These are phyloP conservation scores for Cladosporium sp. DNA, from an alignment of 2,329 filamentous ascomycete genomes.

Conservation along the genomic window DNA sequence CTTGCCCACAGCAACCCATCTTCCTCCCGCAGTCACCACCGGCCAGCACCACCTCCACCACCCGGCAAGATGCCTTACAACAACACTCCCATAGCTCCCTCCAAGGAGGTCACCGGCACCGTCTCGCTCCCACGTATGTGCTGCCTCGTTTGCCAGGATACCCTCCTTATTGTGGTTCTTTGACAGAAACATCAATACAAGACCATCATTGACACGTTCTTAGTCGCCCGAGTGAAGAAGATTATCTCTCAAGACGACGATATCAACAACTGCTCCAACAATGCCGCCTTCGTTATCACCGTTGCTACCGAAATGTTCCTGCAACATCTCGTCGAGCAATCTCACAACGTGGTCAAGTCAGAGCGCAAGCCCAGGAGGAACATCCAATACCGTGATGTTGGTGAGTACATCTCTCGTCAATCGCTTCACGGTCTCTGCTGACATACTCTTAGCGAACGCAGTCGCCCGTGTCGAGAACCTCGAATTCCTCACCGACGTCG, in stretches of 20 bases:
- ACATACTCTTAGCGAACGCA: slow-evolving; percentile 60
- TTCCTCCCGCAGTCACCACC: neutral
- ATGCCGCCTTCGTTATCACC: slow-evolving; percentile 89
- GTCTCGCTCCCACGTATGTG: slow-evolving; percentile 76
- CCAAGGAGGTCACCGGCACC: slow-evolving; percentile 78
- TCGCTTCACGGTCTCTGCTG: neutral
- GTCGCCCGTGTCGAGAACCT: slow-evolving; percentile 87
- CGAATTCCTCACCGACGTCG: slow-evolving; percentile 87
- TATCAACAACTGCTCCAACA: slow-evolving; percentile 80
- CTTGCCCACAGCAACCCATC: neutral
- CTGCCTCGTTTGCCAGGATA: neutral
- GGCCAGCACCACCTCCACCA: neutral
- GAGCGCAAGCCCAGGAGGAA: slow-evolving; percentile 90
- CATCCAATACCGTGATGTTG: slow-evolving; percentile 92
- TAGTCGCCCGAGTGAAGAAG: slow-evolving; percentile 93
- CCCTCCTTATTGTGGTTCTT: neutral
- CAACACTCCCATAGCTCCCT: slow-evolving; percentile 72
- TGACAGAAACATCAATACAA: neutral
- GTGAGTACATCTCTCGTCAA: slow-evolving; percentile 44
- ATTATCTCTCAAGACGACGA: slow-evolving; percentile 87
- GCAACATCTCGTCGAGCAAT: slow-evolving; percentile 80
- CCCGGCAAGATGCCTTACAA: slow-evolving; percentile 73
- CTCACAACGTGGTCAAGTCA: slow-evolving; percentile 80
- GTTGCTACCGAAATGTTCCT: slow-evolving; percentile 95
- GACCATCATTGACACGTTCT: neutral